These are phyloP conservation scores for Circinella minor DNA, from an alignment of 371 early-diverging fungal species.

Conservation along the genomic window DNA sequence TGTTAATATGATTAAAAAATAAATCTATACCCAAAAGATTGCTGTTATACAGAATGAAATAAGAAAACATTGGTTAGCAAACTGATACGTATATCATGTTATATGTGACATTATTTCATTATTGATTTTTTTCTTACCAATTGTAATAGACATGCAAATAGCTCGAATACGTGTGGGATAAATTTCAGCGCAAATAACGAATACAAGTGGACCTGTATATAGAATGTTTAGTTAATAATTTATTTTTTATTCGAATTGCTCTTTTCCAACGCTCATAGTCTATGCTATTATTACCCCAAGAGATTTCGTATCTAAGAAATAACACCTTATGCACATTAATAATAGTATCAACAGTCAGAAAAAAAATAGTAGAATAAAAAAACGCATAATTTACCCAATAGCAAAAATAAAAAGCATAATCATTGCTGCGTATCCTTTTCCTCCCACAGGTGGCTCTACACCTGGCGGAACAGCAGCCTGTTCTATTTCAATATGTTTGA, in stretches of 20 bases:
- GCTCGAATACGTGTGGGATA: constrained; percentile 50
- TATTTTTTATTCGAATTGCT: not conserved
- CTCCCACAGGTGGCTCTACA: constrained; percentile 25
- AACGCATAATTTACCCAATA: constrained; percentile 28
- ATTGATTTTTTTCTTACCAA: constrained; percentile 10
- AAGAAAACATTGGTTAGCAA: not conserved
- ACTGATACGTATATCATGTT: not conserved
- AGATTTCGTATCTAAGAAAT: constrained; percentile 49
- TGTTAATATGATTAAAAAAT: not conserved
- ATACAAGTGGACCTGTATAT: constrained; percentile 51
- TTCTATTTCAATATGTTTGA: constrained; percentile 31
- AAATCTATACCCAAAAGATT: not conserved
- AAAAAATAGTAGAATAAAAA: not conserved
- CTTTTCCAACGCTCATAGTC: no score
- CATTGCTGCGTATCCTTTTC: constrained; percentile 48
- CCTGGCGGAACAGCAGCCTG: constrained; percentile 24
- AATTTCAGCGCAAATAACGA: constrained; percentile 74
- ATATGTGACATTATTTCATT: not conserved
- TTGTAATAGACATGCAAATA: constrained; percentile 54
- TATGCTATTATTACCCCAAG: constrained; percentile 48
- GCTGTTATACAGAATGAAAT: not conserved
- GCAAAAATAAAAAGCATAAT: constrained; percentile 49
- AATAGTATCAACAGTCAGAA: not conserved
- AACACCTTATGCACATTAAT: not conserved
- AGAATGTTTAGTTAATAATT: not conserved